Evolutionary conservation across 129 eudicot genomes (phyloP).

Genomic region (Chrysanthemum lavandulifolium): DNA sequence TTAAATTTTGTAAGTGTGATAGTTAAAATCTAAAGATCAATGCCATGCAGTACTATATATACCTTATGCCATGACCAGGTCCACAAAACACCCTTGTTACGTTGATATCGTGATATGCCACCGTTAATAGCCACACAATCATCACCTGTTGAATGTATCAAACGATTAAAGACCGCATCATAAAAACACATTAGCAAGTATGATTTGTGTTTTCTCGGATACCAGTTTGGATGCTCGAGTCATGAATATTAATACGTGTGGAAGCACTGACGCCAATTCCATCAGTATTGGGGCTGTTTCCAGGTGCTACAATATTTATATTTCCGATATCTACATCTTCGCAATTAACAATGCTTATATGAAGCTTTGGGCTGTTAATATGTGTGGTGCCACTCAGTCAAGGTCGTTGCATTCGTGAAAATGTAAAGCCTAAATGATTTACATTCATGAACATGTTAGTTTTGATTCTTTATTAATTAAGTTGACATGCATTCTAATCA

Average conservation of each 20-base stretch:
- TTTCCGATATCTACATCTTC: conserved; percentile 16
- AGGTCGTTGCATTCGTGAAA: conserved; percentile 7
- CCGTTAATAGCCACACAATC: conserved; percentile 49
- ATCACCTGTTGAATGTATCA: conserved; percentile 33
- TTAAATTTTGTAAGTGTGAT: background rate
- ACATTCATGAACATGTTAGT: background rate
- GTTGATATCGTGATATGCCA: conserved; percentile 25
- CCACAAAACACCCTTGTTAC: conserved; percentile 35
- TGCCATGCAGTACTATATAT: background rate
- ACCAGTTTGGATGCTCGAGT: conserved; percentile 22
- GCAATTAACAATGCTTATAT: background rate
- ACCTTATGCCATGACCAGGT: conserved; percentile 61
- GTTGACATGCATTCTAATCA: background rate
- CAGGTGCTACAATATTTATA: conserved; percentile 23
- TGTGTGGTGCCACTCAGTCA: conserved; percentile 16
- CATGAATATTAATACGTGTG: conserved; percentile 6
- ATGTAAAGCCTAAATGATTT: conserved; percentile 13
- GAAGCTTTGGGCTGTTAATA: conserved; percentile 21
- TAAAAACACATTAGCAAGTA: background rate
- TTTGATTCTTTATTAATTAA: background rate
- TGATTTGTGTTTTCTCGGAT: background rate
- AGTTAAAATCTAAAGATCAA: background rate
- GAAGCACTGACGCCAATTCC: conserved; percentile 10
- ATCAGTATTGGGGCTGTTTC: conserved; percentile 18
- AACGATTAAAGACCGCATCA: background rate